A percentile compares a stretch with the other conserved stretches of the same genome.
These are phyloP conservation scores for Malania oleifera DNA, from an alignment of 164 flowering plant species.

Conservation along the genomic window DNA sequence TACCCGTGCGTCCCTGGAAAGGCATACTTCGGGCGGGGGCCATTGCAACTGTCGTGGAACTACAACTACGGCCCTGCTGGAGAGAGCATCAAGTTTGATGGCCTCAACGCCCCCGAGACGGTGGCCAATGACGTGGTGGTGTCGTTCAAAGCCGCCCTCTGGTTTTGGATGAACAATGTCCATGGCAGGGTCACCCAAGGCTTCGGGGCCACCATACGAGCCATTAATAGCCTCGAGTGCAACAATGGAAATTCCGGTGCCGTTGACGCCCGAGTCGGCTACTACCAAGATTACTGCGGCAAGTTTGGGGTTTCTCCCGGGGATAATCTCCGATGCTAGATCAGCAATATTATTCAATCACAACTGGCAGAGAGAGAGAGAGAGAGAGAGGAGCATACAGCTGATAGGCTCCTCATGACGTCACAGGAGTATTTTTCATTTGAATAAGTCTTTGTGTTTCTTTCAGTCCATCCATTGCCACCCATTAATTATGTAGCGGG, in stretches of 20 bases:
- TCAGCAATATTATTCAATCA: too few species aligned
- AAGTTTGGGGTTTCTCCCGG: conserved; percentile 17
- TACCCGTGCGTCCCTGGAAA: conserved; percentile 10
- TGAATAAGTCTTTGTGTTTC: too few species aligned
- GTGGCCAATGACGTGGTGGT: conserved; percentile 10
- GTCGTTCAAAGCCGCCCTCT: conserved; percentile 16
- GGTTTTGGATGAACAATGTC: conserved; percentile 21
- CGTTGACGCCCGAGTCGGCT: conserved; percentile 7
- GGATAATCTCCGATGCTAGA: conserved; percentile 13
- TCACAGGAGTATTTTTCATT: too few species aligned
- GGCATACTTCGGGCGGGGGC: conserved; percentile 5
- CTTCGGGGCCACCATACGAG: conserved; percentile 14
- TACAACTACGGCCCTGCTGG: conserved; percentile 21
- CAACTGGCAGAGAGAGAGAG: neutral
- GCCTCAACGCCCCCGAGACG: conserved; percentile 12
- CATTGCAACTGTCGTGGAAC: conserved; percentile 19
- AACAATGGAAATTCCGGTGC: conserved; percentile 2
- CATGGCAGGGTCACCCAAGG: conserved; percentile 7
- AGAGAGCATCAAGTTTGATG: conserved; percentile 13
- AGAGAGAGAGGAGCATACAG: too few species aligned
- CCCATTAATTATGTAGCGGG: too few species aligned
- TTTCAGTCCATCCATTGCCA: too few species aligned
- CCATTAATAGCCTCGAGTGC: conserved; percentile 13
- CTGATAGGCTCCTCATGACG: too few species aligned
- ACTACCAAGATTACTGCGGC: conserved; percentile 13